phyloP scores from a whole-genome alignment of 1,284 basidiomycete species.

The Tranzscheliella williamsii region DNA sequence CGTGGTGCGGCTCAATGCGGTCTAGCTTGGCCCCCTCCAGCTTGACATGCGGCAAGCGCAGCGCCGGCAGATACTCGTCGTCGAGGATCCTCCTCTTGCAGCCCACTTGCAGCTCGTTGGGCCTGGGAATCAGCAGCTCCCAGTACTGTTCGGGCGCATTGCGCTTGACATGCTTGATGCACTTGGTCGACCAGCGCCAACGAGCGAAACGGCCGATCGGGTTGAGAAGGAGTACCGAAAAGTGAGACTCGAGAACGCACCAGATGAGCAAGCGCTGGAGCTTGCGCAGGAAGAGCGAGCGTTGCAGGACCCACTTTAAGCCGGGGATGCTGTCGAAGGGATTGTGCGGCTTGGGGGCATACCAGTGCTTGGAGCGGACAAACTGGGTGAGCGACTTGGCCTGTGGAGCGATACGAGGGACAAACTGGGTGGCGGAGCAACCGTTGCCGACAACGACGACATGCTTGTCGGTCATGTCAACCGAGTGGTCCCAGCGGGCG shows the following conservation, averaged over 20 bases:
- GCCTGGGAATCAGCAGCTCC: conserved; percentile 46
- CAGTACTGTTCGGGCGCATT: conserved; percentile 55
- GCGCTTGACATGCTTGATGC: conserved; percentile 42
- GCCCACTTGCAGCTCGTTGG: conserved; percentile 46
- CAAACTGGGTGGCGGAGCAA: conserved; percentile 54
- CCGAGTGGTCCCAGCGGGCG: conserved; percentile 58
- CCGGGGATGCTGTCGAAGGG: conserved; percentile 38
- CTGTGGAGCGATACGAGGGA: conserved; percentile 43
- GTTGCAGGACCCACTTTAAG: conserved; percentile 48
- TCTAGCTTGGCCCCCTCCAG: conserved; percentile 41
- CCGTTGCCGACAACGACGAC: conserved; percentile 60
- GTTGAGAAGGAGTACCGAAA: conserved; percentile 39
- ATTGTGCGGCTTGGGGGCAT: conserved; percentile 40
- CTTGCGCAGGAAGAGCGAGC: conserved; percentile 35
- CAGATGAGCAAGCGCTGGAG: conserved; percentile 48
- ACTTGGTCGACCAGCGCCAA: conserved; percentile 37
- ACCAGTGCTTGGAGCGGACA: conserved; percentile 56
- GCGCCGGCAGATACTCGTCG: conserved; percentile 45
- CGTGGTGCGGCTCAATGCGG: conserved; percentile 49
- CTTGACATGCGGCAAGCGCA: conserved; percentile 45
- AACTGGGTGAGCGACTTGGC: conserved; percentile 52
- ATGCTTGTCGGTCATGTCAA: conserved; percentile 56
- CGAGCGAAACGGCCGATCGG: conserved; percentile 32
- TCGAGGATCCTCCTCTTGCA: conserved; percentile 58
- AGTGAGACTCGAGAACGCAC: conserved; percentile 50